phyloP scores from a whole-genome alignment of 2,329 filamentous ascomycete genomes.

The Cytospora piceae region DNA sequence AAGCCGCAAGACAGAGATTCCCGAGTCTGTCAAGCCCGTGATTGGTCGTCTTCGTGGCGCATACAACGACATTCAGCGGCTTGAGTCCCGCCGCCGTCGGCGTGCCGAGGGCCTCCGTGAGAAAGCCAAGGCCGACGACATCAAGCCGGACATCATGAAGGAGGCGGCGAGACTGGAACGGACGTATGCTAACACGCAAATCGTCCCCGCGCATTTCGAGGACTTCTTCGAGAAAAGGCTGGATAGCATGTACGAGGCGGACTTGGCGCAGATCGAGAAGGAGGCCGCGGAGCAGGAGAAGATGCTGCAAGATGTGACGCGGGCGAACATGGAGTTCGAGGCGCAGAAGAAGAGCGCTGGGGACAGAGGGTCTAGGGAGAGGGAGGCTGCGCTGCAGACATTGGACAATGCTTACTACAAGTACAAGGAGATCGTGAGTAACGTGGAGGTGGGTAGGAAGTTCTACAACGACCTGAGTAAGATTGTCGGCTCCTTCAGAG shows the following conservation, averaged over 20 bases:
- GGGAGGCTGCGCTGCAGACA: conserved; percentile 83
- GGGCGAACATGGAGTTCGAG: conserved; percentile 79
- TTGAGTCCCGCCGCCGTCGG: conserved; percentile 79
- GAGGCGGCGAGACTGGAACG: conserved; percentile 87
- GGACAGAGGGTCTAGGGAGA: conserved; percentile 66
- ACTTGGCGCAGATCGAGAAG: conserved; percentile 70
- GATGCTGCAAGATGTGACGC: conserved; percentile 68
- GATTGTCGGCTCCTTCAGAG: conserved; percentile 81
- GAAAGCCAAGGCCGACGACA: conserved; percentile 84
- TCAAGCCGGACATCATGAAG: conserved; percentile 79
- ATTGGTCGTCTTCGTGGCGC: conserved; percentile 76
- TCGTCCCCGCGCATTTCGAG: conserved; percentile 90
- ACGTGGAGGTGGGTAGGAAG: conserved; percentile 87
- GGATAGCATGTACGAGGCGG: conserved; percentile 74
- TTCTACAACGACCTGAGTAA: conserved; percentile 96
- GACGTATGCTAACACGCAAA: conserved; percentile 79
- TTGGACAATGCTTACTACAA: conserved; percentile 92
- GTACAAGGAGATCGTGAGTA: conserved; percentile 94
- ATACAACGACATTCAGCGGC: conserved; percentile 81
- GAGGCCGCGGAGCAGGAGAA: conserved; percentile 79
- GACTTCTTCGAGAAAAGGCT: conserved; percentile 84
- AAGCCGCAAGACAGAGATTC: conserved; percentile 77
- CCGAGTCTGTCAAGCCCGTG: conserved; percentile 78
- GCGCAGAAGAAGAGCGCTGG: conserved; percentile 69
- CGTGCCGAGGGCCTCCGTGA: conserved; percentile 79